These are phyloP conservation scores for Kodamaea arcana DNA, from an alignment of 1,139 yeast species.

Conservation along the genomic window DNA sequence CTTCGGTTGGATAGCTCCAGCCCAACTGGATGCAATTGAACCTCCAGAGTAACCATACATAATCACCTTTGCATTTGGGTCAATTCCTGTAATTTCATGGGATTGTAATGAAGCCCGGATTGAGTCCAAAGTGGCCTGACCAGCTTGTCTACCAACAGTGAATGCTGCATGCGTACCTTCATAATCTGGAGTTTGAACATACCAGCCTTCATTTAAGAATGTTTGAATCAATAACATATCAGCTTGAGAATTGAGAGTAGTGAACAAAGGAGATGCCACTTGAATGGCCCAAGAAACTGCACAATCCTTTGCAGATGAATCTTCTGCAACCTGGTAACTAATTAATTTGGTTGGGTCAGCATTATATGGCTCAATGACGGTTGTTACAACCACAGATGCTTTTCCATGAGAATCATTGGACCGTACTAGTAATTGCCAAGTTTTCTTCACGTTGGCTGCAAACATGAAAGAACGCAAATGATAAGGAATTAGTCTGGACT, in stretches of 20 bases:
- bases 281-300: slow-evolving; percentile 29
- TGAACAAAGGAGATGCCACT: slow-evolving; percentile 12
- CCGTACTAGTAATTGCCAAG: slow-evolving; percentile 32
- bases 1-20: slow-evolving; percentile 26
- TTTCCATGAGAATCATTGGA: slow-evolving; percentile 29
- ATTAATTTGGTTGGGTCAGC: slow-evolving; percentile 26
- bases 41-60: slow-evolving; percentile 27
- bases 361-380: slow-evolving; percentile 29
- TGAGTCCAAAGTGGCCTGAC: slow-evolving; percentile 24
- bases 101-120: slow-evolving; percentile 23
- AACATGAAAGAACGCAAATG: slow-evolving; percentile 14
- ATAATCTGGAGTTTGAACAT: slow-evolving; percentile 31
- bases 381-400: slow-evolving; percentile 27
- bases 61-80: slow-evolving; percentile 17
- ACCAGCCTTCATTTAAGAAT: slow-evolving; percentile 26
- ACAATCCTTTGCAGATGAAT: slow-evolving; percentile 27
- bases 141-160: slow-evolving; percentile 28
- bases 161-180: slow-evolving; percentile 28
- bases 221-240: slow-evolving; percentile 18
- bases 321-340: slow-evolving; percentile 33
- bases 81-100: slow-evolving; percentile 16
- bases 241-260: slow-evolving; percentile 16
- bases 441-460: slow-evolving; percentile 10
- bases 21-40: slow-evolving; percentile 34
- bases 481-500: slow-evolving; percentile 21